Evolutionary conservation across 2,329 filamentous ascomycete species (phyloP).

Genomic region (Fonsecaea erecta): DNA sequence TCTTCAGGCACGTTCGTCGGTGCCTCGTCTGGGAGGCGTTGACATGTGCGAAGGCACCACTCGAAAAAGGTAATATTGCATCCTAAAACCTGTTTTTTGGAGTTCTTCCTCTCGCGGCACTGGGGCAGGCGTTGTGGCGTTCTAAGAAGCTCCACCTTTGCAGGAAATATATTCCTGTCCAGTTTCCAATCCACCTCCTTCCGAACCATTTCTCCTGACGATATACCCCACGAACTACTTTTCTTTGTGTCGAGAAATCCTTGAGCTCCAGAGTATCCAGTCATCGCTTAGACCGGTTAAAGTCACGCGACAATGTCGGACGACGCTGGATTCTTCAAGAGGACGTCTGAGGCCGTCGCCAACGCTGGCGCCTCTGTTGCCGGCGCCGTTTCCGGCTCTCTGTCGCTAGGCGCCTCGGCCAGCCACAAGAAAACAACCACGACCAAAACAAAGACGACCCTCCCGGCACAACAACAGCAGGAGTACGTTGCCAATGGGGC

Average conservation of each 20-base stretch:
- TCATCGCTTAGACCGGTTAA: too few species aligned
- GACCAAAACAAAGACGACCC: conserved; percentile 17
- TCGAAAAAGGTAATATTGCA: conserved; percentile 5
- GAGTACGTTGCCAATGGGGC: conserved; percentile 37
- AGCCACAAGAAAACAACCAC: conserved; percentile 36
- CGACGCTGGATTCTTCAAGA: conserved; percentile 32
- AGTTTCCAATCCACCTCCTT: background rate
- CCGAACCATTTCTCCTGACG: background rate
- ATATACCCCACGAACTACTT: background rate
- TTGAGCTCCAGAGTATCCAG: background rate
- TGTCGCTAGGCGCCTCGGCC: conserved; percentile 30
- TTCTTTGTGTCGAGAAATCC: background rate
- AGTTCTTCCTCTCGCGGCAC: background rate
- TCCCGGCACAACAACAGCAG: conserved; percentile 19
- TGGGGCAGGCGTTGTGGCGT: background rate
- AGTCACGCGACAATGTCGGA: conserved; percentile 26
- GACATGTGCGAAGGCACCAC: conserved; percentile 2
- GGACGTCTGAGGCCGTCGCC: conserved; percentile 35
- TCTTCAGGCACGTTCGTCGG: conserved; percentile 1
- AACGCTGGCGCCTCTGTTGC: conserved; percentile 30
- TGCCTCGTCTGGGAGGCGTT: background rate
- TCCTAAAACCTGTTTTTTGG: conserved; percentile 11
- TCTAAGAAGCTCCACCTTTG: background rate
- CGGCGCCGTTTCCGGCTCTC: conserved; percentile 34
- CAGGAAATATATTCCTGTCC: conserved; percentile 2